Base-by-base conservation (phyloP, 2,329 filamentous ascomycete species). In the Elsinoe perseae region DNA sequence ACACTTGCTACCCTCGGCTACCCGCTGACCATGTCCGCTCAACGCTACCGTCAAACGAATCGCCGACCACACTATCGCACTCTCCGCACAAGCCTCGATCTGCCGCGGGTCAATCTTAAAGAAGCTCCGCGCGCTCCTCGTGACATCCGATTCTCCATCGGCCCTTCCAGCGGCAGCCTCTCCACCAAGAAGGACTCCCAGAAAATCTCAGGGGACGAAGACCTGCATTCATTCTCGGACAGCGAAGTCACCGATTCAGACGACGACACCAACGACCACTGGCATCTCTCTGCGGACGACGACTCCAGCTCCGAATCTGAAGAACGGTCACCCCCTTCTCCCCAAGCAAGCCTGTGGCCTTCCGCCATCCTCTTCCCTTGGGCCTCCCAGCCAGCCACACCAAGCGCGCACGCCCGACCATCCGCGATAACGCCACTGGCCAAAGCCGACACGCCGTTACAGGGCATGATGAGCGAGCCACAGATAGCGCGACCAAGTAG, bases 241-340 rank as follows among this genome's bases (percentile, higher is more conserved):
- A 65, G 65, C 6, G 67, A 68, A 2, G 65, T 65, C 14, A 27
- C 48, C 30, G 66, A 67, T 6, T 58, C 61, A 2, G 64, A 66
- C 12, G 63, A 58, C 21, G 55, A 57, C 25, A 46, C 20, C 36
- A 48, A 40, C 25, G 66, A 38, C 42, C 43, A 32, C 27, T 56
- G 50, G 27, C 36, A 65, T 1, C 66, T 68, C 6, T 60, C 64
- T 3, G 68, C 68, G n/a, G 64, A 61, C 18, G 68, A 70, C 43
- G 64, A 64, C 25, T 66, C 65, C 4, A 61, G 57, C 20, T 66
- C 68, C n/a, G 30, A 38, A 8, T 67, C 65, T 1, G 68, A 70
- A 36, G 66, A 67, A 7, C 65, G 66, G 4, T 53, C 65, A 5
- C 58, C 68, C n/a, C 67, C 67, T 1, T 68, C 67, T 6, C 66